Evolutionary conservation across 73 alveolate species (phyloP).

Genomic region (Paramecium caudatum): DNA sequence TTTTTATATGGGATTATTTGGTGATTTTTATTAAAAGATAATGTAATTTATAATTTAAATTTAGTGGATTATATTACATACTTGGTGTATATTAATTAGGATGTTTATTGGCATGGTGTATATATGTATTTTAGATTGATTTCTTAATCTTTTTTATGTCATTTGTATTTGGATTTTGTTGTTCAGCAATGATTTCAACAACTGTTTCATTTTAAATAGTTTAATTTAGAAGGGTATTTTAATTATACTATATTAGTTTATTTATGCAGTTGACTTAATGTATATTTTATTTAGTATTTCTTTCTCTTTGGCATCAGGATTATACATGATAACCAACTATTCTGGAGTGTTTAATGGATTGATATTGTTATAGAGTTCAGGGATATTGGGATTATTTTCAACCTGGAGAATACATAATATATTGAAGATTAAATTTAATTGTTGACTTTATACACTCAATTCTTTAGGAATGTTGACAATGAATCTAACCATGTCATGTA

Average conservation of each 20-base stretch:
- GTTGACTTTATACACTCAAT: constrained; percentile 46
- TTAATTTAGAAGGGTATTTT: background rate
- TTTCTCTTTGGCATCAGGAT: background rate
- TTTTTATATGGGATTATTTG: constrained; percentile 48
- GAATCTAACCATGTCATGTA: constrained; percentile 89
- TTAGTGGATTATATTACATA: constrained; percentile 19
- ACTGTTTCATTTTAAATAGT: constrained; percentile 30
- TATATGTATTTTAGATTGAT: background rate
- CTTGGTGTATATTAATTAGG: constrained; percentile 56
- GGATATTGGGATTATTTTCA: constrained; percentile 28
- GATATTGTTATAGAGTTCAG: constrained; percentile 49
- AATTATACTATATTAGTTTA: background rate
- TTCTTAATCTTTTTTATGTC: background rate
- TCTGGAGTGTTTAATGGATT: constrained; percentile 9
- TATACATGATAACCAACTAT: constrained; percentile 2
- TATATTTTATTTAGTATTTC: constrained; percentile 30
- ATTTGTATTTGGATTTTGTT: constrained; percentile 17
- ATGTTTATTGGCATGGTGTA: constrained; percentile 27
- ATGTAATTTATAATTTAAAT: background rate
- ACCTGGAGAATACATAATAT: constrained; percentile 13
- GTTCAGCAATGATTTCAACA: constrained; percentile 39
- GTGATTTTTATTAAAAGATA: constrained; percentile 13
- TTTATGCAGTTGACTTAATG: constrained; percentile 49
- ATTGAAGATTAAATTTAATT: constrained; percentile 21
- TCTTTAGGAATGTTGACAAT: constrained; percentile 79